Evolutionary conservation across 2,329 filamentous ascomycete genomes (phyloP), one percentile per base, ranked within the genome.

Genomic region (Pezizomycotina sp.): DNA sequence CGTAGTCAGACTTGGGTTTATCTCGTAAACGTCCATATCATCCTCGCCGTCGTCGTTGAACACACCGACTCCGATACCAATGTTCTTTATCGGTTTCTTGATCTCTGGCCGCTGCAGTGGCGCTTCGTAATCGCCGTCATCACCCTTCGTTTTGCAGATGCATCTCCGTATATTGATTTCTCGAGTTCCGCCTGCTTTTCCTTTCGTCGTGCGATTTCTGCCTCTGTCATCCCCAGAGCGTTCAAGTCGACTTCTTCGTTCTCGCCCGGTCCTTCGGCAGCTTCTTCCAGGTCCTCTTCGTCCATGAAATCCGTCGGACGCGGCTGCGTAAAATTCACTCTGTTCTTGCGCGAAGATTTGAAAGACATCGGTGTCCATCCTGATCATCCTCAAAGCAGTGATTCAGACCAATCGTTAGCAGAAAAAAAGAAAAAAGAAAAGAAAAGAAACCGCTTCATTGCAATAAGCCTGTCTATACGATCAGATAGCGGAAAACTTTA

Each of bases 271-370:
- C 77, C 66, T 57, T 92, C 83, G 39, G 78, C 81, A 0, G 76
- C 78, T 55, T 92, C 83, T 5, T 77, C 79, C 21, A 92, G 63
- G 57, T 98, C 89, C 55, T 98, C 89, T 26, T 92, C 86, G 52
- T 98, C 89, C 89, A 98, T 98, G 50, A 84, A 95, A 53, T 95
- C 84, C 56, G 95, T 83, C 1, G 74, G 70, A 30, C 74, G 71
- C 53, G 78, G 73, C 46, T 66, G 58, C 13, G 49, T 48, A 2
- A 59, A 49, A 45, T 69, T 65, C n/a, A 63, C 72, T 37, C 83
- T 77, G 51, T 80, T 81, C 24, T 70, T 62, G 15, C 89, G 77
- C 33, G 84, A 93, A 5, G 86, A 95, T 6, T 92, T 75, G 56
- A 95, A 98, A 0, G 80, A 77, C 14, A 81, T 74, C 2, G 89